These are phyloP conservation scores for Linderniella brevidens DNA, from an alignment of 257 asterid genomes.

Conservation along the genomic window DNA sequence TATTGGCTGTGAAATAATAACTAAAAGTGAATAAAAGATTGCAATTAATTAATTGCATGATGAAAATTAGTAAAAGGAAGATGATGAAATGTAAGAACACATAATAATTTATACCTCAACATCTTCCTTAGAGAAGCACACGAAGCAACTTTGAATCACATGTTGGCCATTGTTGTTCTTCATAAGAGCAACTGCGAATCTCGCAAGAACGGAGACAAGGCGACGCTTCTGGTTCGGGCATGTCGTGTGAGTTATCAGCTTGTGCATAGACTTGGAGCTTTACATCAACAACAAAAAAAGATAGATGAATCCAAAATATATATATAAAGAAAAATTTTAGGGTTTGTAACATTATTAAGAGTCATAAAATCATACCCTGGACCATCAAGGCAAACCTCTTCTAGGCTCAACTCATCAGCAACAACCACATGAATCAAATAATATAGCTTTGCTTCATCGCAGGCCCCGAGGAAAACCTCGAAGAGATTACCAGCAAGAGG, in stretches of 20 bases:
- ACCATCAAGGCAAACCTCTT: conserved; percentile 21
- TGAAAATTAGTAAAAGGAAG: no score
- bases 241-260: conserved; percentile 20
- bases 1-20: no score
- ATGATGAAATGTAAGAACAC: no score
- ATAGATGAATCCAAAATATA: no score
- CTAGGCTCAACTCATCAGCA: conserved; percentile 10
- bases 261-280: conserved; percentile 46
- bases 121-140: conserved; percentile 18
- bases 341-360: background rate
- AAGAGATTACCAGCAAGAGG: conserved; percentile 31
- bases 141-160: conserved; percentile 34
- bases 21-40: no score
- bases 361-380: conserved; percentile 23
- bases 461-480: conserved; percentile 22
- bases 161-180: conserved; percentile 37
- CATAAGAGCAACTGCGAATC: conserved; percentile 19
- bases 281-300: background rate
- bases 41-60: no score
- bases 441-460: conserved; percentile 20
- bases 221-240: conserved; percentile 18
- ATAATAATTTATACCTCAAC: no score
- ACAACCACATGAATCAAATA: conserved; percentile 13
- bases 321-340: no score
- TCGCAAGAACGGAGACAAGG: conserved; percentile 14